These are phyloP conservation scores for Aspergillus ustus DNA, from an alignment of 2,329 filamentous ascomycete species.

Conservation along the genomic window DNA sequence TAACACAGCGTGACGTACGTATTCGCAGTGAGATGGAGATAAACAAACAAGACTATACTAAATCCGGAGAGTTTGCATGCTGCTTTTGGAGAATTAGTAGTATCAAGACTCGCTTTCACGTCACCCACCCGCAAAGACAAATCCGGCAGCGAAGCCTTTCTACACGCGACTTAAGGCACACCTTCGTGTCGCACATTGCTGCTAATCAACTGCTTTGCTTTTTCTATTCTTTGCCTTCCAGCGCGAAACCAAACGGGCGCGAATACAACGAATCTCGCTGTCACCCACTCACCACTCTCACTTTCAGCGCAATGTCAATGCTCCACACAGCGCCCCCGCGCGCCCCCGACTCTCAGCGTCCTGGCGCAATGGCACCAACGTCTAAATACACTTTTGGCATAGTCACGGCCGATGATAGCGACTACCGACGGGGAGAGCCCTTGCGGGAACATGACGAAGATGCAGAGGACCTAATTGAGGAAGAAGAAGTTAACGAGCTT, in stretches of 20 bases:
- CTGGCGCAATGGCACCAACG: constrained; percentile 20
- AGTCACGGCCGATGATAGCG: constrained; percentile 21
- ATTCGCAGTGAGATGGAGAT: not conserved
- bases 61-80: constrained; percentile 18
- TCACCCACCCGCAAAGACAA: not conserved
- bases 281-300: not conserved
- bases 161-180: constrained; percentile 3
- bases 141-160: not conserved
- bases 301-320: constrained; percentile 30
- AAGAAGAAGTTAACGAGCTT: constrained; percentile 49
- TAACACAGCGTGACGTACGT: not conserved
- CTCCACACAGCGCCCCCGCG: constrained; percentile 29
- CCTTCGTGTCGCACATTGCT: too few species aligned
- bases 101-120: not conserved
- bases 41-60: constrained; percentile 21
- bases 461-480: constrained; percentile 31
- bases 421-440: constrained; percentile 18
- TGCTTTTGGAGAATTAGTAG: constrained; percentile 9
- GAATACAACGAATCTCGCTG: not conserved
- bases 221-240: not conserved
- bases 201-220: not conserved
- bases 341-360: constrained; percentile 31
- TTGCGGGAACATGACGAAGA: constrained; percentile 33
- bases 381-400: constrained; percentile 26
- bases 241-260: not conserved